A percentile compares a stretch with the other conserved stretches of the same genome.
phyloP scores from a whole-genome alignment of 75 land plant species.

The Chamaecyparis obtusa region DNA sequence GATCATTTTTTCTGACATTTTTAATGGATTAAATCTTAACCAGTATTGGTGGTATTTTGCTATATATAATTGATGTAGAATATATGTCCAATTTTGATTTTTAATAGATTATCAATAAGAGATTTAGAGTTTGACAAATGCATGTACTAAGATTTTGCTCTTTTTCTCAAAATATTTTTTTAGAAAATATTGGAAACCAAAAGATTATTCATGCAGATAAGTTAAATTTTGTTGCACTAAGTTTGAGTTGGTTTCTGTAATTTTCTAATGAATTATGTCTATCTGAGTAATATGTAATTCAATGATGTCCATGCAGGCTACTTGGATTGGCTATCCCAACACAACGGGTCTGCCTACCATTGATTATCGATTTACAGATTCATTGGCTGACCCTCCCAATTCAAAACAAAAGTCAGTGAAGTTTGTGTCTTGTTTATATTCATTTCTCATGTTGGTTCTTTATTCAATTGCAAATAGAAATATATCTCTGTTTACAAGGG shows the following conservation, averaged over 20 bases:
- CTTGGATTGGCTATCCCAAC: conserved; percentile 99
- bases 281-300: neutral
- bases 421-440: neutral
- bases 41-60: neutral
- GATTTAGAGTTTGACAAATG: neutral
- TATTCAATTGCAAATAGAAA: neutral
- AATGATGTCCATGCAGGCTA: conserved; percentile 52
- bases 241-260: neutral
- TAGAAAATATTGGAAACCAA: no score
- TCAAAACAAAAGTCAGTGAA: conserved; percentile 80
- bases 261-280: neutral
- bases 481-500: neutral
- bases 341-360: conserved; percentile 96
- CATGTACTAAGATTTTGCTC: neutral
- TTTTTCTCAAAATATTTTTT: neutral
- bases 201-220: neutral
- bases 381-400: conserved; percentile 78
- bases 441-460: neutral
- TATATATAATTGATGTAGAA: no score
- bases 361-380: conserved; percentile 92
- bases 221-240: neutral
- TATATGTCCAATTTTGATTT: neutral
- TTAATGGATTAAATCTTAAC: neutral
- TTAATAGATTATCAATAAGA: neutral
- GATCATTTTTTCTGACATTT: neutral